A percentile compares a stretch with the other conserved stretches of the same genome.
phyloP scores from a whole-genome alignment of 208 protist species.

The Tritrichomonas foetus region DNA sequence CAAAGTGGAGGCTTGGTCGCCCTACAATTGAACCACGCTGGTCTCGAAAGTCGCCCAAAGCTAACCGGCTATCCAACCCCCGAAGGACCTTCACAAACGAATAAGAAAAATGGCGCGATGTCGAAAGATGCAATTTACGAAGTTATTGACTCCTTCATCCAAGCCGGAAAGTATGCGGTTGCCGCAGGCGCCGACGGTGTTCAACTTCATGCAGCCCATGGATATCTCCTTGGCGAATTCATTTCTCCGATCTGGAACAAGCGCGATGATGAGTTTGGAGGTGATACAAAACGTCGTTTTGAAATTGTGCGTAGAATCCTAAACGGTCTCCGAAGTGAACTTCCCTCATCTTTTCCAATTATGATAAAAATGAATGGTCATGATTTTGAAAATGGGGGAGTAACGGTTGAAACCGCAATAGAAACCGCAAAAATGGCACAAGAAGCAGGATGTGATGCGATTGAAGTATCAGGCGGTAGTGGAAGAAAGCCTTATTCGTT shows the following conservation, averaged over 20 bases:
- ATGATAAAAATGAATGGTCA: slow-evolving; percentile 1
- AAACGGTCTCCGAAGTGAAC: not conserved
- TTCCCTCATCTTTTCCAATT: not conserved
- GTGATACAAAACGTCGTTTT: not conserved
- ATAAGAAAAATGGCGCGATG: not conserved
- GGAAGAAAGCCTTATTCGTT: slow-evolving; percentile 19
- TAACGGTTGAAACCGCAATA: not conserved
- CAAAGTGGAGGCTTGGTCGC: not conserved
- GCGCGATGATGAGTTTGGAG: not conserved
- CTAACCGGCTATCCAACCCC: not conserved
- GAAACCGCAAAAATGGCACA: slow-evolving; percentile 6
- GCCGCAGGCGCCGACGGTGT: not conserved
- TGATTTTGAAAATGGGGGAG: not conserved
- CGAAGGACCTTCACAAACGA: not conserved
- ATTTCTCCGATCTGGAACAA: slow-evolving; percentile 21
- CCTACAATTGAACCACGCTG: slow-evolving; percentile 3
- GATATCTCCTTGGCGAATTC: not conserved
- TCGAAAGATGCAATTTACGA: not conserved
- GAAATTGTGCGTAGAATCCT: not conserved
- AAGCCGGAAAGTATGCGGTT: not conserved
- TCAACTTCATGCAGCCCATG: slow-evolving; percentile 7
- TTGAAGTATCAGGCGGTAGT: not conserved
- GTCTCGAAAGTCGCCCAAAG: not conserved
- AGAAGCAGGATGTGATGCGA: not conserved
- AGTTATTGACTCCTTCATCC: not conserved